Evolutionary conservation across 805 yeast genomes (phyloP), one percentile per base, ranked within the genome.

Genomic region (Saccharomyces mikatae): DNA sequence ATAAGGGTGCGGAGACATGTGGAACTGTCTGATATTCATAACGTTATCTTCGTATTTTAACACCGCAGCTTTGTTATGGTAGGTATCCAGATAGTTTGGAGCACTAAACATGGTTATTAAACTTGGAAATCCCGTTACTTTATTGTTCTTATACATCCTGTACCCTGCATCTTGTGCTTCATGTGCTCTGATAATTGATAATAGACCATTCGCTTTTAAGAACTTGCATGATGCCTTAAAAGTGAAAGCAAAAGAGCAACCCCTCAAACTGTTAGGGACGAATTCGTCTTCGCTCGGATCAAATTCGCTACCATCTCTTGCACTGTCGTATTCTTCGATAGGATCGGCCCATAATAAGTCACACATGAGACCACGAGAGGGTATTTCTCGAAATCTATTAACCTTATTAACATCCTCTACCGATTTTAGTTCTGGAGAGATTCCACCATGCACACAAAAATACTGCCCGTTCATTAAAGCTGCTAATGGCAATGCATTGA

Each of bases 151-250:
- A 71, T 90, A 89, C 87, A 91, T 90, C 66, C 96, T 75, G 71
- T 89, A 89, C 28, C 97, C 97, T 11, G 89, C 88, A 69, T 89
- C 96, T 70, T 89, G 97, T 1, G 96, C 96, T 72, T 90, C 96
- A 68, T 89, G 97, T 1, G 96, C 97, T 52, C 97, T 77, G 51
- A 89, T 87, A 41, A 89, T 80, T 24, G 89, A 84, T 30, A 89
- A 73, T 44, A 89, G 72, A 21, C 86, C 84, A 49, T 87, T 90
- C 50, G 81, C 75, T 59, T 84, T 83, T 61, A 89, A 73, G 63
- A 89, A 89, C 49, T 79, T 78, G 62, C 90, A 84, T 5, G 83
- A 80, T 0, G 96, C 96, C 44, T 77, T 78, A 68, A 84, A 90
- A 0, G 96, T 81, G 67, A 80, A 90, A 54, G 89, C 87, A 68